Percentiles rank a stretch among this genome's conserved stretches.
phyloP scores from a whole-genome alignment of 2,329 filamentous ascomycete species.

The Aspergillus sp. region DNA sequence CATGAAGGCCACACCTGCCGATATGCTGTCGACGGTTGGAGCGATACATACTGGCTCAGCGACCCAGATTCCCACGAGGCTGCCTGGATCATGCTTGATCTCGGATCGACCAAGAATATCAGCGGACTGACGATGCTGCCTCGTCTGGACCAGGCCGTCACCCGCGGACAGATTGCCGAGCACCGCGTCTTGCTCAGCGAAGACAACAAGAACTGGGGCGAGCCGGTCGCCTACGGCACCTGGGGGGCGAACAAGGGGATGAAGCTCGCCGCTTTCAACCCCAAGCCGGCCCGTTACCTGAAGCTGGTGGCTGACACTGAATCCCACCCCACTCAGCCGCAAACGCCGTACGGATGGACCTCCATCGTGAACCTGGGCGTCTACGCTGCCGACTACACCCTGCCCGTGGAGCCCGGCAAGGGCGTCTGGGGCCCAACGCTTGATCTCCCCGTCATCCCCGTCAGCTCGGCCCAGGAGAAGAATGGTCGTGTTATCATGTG shows the following conservation, averaged over 20 bases:
- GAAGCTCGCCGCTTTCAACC: slow-evolving; percentile 20
- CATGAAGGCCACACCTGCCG: slow-evolving; percentile 6
- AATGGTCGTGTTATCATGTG: neutral
- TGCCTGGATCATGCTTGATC: slow-evolving; percentile 9
- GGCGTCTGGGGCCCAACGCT: slow-evolving; percentile 7
- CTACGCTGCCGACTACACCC: slow-evolving; percentile 3
- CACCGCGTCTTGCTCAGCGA: slow-evolving; percentile 10
- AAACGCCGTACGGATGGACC: neutral
- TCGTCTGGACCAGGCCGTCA: slow-evolving; percentile 1
- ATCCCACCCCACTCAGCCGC: neutral
- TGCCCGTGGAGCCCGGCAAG: too few species aligned
- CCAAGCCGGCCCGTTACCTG: slow-evolving; percentile 15
- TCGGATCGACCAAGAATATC: slow-evolving; percentile 12
- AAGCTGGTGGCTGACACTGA: slow-evolving; percentile 2
- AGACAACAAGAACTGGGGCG: slow-evolving; percentile 10
- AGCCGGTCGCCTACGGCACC: slow-evolving; percentile 19
- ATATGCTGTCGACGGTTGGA: slow-evolving; percentile 14
- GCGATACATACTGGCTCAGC: slow-evolving; percentile 17
- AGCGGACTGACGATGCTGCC: slow-evolving; percentile 19
- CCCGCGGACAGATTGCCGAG: slow-evolving; percentile 14
- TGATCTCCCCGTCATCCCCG: slow-evolving; percentile 6
- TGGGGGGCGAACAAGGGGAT: slow-evolving; percentile 20
- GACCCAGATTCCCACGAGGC: neutral
- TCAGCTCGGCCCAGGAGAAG: neutral
- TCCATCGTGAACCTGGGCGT: slow-evolving; percentile 10